A percentile compares a stretch with the other conserved stretches of the same genome.
Conservation (phyloP, 768 basidiomycete species). For the Lactarius akahatsu region DNA sequence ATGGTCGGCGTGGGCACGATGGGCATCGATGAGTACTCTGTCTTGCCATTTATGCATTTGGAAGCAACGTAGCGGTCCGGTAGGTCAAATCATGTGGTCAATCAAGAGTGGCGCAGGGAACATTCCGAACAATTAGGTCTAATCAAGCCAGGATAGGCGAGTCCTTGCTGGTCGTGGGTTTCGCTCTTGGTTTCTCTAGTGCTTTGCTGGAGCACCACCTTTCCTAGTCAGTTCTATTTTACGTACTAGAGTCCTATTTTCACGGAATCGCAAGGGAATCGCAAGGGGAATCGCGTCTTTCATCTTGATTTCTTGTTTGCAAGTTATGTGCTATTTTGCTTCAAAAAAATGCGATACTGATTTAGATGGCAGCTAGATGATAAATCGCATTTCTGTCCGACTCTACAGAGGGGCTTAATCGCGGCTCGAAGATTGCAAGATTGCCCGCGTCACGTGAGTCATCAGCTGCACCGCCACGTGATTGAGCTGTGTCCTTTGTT, state of each 20-base stretch:
- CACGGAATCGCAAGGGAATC: no score
- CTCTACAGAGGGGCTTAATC: no score
- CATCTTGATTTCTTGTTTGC: background rate
- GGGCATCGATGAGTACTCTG: background rate
- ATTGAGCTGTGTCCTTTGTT: conserved; percentile 3
- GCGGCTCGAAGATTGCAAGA: no score
- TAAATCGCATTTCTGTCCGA: no score
- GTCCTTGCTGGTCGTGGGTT: background rate
- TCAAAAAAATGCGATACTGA: no score
- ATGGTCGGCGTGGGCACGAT: background rate
- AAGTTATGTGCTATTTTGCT: no score
- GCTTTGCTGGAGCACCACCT: no score
- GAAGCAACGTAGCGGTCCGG: background rate
- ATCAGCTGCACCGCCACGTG: background rate
- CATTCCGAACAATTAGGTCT: no score
- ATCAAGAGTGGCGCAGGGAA: background rate
- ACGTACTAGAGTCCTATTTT: no score
- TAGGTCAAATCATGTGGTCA: background rate
- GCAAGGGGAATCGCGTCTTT: background rate
- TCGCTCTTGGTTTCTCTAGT: no score
- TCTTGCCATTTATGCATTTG: conserved; percentile 13
- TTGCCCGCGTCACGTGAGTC: background rate
- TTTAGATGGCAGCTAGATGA: no score
- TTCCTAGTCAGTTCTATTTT: no score
- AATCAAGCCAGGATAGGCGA: background rate